Evolutionary conservation across 306 rosid species (phyloP).

Genomic region (Prosopis cineraria): DNA sequence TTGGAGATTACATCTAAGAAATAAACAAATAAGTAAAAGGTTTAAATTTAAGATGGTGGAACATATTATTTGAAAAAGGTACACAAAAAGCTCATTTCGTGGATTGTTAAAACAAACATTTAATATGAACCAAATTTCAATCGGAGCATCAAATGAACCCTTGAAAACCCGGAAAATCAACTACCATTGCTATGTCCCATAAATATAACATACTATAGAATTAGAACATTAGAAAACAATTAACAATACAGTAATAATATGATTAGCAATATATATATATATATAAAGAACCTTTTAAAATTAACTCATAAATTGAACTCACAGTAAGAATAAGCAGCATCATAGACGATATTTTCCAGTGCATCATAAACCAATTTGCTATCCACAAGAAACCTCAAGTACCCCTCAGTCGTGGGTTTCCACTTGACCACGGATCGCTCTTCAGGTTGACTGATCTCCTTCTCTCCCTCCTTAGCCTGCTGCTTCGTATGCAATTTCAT

Average conservation of each 20-base stretch:
- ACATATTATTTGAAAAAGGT: too few species aligned
- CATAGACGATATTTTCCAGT: too few species aligned
- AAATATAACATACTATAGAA: too few species aligned
- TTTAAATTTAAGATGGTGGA: too few species aligned
- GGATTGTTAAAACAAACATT: not conserved
- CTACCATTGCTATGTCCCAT: not conserved
- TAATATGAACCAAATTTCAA: too few species aligned
- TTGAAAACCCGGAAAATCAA: not conserved
- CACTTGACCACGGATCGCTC: too few species aligned
- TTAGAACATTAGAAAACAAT: not conserved
- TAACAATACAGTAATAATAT: not conserved
- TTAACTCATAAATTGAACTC: constrained; percentile 28
- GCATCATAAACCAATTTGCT: too few species aligned
- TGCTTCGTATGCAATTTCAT: constrained; percentile 89
- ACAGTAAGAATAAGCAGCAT: constrained; percentile 9
- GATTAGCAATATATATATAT: not conserved
- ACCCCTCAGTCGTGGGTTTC: too few species aligned
- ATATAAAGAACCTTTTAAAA: not conserved
- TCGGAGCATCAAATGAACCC: too few species aligned
- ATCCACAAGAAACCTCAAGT: too few species aligned
- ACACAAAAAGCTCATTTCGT: not conserved
- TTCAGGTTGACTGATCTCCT: constrained; percentile 38
- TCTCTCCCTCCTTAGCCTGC: constrained; percentile 93
- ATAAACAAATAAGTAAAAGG: too few species aligned
- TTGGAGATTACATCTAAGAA: not conserved